Evolutionary conservation across 2,329 filamentous ascomycete species (phyloP).

Genomic region (Alternaria conjuncta): DNA sequence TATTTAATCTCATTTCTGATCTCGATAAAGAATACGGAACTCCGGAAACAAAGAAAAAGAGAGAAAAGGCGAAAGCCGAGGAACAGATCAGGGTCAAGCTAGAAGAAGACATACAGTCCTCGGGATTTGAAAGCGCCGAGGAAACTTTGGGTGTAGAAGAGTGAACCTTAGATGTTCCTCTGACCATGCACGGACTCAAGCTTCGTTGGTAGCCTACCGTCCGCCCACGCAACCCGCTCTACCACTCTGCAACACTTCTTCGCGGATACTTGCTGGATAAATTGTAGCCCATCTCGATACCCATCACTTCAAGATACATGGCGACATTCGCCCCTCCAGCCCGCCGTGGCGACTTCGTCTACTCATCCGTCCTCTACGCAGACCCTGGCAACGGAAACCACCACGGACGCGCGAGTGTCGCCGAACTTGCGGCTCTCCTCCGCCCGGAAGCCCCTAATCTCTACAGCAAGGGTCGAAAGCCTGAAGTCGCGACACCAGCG

Average conservation of each 20-base stretch:
- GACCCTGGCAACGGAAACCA: slow-evolving; percentile 41
- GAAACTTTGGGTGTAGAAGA: background rate
- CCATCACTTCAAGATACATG: slow-evolving; percentile 4
- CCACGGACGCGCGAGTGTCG: slow-evolving; percentile 37
- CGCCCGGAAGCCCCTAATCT: slow-evolving; percentile 30
- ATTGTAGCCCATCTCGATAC: background rate
- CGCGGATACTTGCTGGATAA: background rate
- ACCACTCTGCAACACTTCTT: background rate
- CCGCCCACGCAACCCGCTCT: background rate
- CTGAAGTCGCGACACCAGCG: background rate
- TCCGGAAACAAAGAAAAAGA: background rate
- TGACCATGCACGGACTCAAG: background rate
- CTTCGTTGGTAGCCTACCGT: background rate
- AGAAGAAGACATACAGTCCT: background rate
- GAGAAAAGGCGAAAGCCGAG: background rate
- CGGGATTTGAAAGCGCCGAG: background rate
- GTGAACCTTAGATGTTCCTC: background rate
- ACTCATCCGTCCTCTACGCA: slow-evolving; percentile 38
- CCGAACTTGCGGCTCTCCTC: slow-evolving; percentile 39
- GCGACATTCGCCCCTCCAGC: slow-evolving; percentile 38
- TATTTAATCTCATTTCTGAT: background rate
- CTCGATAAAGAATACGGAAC: background rate
- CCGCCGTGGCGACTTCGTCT: slow-evolving; percentile 35
- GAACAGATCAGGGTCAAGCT: background rate
- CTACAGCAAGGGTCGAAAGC: slow-evolving; percentile 16